Conservation (phyloP, 441 rosid genomes). For the Aquilaria agallochum region DNA sequence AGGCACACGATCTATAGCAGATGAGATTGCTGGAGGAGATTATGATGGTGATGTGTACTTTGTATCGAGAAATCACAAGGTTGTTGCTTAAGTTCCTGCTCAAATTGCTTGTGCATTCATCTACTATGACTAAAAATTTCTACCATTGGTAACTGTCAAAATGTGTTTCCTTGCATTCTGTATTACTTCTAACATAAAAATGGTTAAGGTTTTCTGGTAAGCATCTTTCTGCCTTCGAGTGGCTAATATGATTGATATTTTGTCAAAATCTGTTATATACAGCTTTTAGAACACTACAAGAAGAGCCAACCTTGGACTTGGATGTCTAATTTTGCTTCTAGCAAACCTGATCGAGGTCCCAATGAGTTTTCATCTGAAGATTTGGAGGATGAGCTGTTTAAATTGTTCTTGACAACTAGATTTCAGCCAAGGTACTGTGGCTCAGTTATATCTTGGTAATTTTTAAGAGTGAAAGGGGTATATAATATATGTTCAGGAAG, state of each 20-base stretch:
- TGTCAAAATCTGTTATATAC: constrained; percentile 13
- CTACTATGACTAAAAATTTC: too few relatives aligned
- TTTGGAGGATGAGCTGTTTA: constrained; percentile 63
- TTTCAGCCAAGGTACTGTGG: constrained; percentile 51
- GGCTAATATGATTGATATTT: too few relatives aligned
- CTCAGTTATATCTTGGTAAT: constrained; percentile 1
- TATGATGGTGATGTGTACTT: constrained; percentile 79
- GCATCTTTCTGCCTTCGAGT: too few relatives aligned
- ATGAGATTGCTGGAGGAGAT: constrained; percentile 79
- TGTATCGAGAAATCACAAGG: constrained; percentile 69
- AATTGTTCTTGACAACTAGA: constrained; percentile 48
- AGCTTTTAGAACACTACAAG: constrained; percentile 57
- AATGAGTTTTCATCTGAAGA: constrained; percentile 37
- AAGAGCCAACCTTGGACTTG: constrained; percentile 57
- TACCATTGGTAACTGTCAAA: too few relatives aligned
- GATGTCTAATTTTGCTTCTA: constrained; percentile 21
- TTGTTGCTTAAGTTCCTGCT: constrained; percentile 9
- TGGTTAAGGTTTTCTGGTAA: too few relatives aligned
- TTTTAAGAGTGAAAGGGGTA: not conserved
- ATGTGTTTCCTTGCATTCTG: too few relatives aligned
- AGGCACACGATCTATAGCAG: constrained; percentile 76
- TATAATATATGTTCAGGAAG: not conserved
- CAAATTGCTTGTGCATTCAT: too few relatives aligned
- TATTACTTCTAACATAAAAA: too few relatives aligned
- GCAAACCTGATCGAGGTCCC: constrained; percentile 25